Base-by-base conservation (phyloP, 768 basidiomycete genomes). In the Thelephora aurantiotincta region DNA sequence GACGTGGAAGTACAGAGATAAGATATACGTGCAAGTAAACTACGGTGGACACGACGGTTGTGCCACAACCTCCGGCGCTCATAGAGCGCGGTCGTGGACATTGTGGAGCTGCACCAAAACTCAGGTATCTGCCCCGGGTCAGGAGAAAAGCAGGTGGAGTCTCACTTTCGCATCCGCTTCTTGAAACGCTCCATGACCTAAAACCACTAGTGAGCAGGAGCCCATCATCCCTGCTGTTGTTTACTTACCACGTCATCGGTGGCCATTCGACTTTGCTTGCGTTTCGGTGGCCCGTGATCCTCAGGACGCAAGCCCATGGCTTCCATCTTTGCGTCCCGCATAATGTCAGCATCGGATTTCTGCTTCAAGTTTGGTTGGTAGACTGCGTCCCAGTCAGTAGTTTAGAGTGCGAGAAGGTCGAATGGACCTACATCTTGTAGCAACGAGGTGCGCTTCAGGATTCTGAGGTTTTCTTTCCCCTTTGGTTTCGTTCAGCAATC, bases 121-220 rank as follows among this genome's bases (percentile, higher is more conserved):
- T 30, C 26, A 30, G 26, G 26, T 30, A 30, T 9, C 9, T 30
- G 26, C 26, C 26, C 5, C 26, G 26, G 26, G 26, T 30, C 26
- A 30, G 9, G 9, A 9, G 9, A 30, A 30, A 30, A 30, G 26
- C 4, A 30, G 26, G 26, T 9, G 26, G 26, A 6, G 20, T 41
- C 50, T 66, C 65, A 87, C 60, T 82, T 84, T 35, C 83, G 77
- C 86, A 91, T 89, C 49, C 92, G 71, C 67, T 98, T 96, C 73
- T 94, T 97, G 73, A 97, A 98, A 30, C 94, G 78, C 63, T 94
- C 91, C 87, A 92, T 87, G 47, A 88, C 87, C 85, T 89, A 53
- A 11, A n/a, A 18, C 43, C 37, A 48, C 51, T 18, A 49, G 35
- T 33, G 38, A 12, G 22, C 18, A 47, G 13, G 22, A 44, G 6